Evolutionary conservation across 371 early-diverging fungal genomes (phyloP), one percentile per base, ranked within the genome.

Genomic region (Mortierella sp.): DNA sequence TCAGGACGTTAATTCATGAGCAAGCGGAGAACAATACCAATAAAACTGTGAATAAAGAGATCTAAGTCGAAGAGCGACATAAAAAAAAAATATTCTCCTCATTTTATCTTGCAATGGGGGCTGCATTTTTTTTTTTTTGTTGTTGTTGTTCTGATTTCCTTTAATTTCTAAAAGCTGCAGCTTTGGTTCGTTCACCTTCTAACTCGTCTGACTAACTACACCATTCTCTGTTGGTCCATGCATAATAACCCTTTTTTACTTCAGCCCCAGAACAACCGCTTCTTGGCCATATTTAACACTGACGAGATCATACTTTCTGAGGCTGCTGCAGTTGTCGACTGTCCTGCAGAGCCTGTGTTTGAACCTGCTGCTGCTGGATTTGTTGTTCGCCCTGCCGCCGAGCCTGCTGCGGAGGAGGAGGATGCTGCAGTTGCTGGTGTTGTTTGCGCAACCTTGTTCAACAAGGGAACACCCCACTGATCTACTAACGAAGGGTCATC

Each of bases 191-290:
- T 36, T 36, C 6, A 36, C 36, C 36, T 36, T 36, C 36, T 36
- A 36, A 36, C 36, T 36, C 36, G 36, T 5, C 36, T 36, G 36
- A 36, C 36, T 36, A 6, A 36, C 36, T 36, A 36, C 36, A 36
- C 7, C 36, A 36, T 36, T 36, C 7, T 13, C 43, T 41, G 43
- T 15, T 43, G 15, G 10, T 43, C 3, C 10, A 43, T 10, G 15
- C 15, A 7, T 43, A 43, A 13, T 13, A 41, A n/a, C n/a, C n/a
- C 48, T 48, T 48, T 19, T 19, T 48, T 19, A 15, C 16, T 48
- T 69, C 32, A 76, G 41, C 80, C 75, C 80, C 80, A 79, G 65
- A 79, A 79, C 40, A 79, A 41, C 15, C 80, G 74, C 69, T 79
- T 79, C 72, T 79, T 79, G 60, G 74, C 75, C 71, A 67, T 67